These are phyloP conservation scores for Neonectria sp. DNA, from an alignment of 2,329 filamentous ascomycete genomes.

Conservation along the genomic window DNA sequence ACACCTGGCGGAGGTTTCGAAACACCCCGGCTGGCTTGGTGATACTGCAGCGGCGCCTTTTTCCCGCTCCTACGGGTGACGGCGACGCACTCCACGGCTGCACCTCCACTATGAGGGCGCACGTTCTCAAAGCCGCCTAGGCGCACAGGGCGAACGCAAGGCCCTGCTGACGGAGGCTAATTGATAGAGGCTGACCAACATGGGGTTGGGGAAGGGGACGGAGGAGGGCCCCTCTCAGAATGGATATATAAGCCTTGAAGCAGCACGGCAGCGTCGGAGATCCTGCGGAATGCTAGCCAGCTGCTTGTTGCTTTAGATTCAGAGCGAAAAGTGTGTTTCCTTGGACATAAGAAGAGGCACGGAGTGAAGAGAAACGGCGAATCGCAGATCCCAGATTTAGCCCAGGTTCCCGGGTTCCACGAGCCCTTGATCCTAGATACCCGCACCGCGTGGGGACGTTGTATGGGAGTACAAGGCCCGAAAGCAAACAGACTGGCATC, in stretches of 20 bases:
- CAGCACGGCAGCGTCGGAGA: constrained; percentile 4
- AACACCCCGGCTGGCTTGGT: constrained; percentile 39
- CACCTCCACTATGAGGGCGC: constrained; percentile 7
- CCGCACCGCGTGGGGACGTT: constrained; percentile 40
- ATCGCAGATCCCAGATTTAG: constrained; percentile 38
- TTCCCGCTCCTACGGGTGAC: constrained; percentile 13
- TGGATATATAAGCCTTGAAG: constrained; percentile 23
- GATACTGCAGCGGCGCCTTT: constrained; percentile 23
- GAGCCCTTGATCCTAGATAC: constrained; percentile 30
- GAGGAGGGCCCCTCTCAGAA: constrained; percentile 12
- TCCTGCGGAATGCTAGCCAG: constrained; percentile 12
- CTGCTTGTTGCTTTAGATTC: constrained; percentile 5
- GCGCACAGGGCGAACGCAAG: constrained; percentile 26
- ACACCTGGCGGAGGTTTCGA: constrained; percentile 44
- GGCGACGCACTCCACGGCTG: constrained; percentile 30
- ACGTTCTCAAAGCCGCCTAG: constrained; percentile 17
- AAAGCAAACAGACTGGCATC: constrained; percentile 30
- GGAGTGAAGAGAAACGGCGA: constrained; percentile 21
- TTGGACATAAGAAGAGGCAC: constrained; percentile 1
- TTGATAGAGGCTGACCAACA: constrained; percentile 23
- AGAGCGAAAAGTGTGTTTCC: neutral
- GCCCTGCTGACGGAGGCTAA: constrained; percentile 17
- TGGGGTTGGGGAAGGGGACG: constrained; percentile 14
- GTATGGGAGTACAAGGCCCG: constrained; percentile 37
- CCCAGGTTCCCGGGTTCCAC: constrained; percentile 32